Percentiles rank a stretch among this genome's conserved stretches.
Evolutionary conservation across 108 stramenopile genomes (phyloP).

Genomic region (Fragilaria radians): DNA sequence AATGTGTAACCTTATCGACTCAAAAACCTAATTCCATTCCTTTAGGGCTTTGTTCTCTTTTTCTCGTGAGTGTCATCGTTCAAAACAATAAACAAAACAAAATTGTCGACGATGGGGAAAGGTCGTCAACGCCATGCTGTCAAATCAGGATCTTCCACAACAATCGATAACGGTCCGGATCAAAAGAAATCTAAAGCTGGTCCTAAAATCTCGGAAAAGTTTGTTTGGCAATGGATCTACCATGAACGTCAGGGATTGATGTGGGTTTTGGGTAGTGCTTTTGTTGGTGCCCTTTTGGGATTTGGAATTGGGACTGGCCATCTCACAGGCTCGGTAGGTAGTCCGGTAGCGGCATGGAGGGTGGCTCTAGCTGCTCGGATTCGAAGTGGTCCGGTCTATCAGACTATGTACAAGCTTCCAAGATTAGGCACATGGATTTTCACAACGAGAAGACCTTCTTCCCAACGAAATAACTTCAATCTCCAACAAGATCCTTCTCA

Average conservation of each 20-base stretch:
- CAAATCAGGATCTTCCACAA: too few species aligned
- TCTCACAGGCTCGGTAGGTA: constrained; percentile 33
- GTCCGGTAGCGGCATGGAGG: constrained; percentile 35
- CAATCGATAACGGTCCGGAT: too few species aligned
- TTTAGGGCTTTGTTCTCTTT: too few species aligned
- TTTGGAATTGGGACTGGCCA: constrained; percentile 56
- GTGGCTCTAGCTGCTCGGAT: constrained; percentile 34
- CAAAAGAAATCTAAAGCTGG: too few species aligned
- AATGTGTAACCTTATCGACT: too few species aligned
- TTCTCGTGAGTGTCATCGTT: too few species aligned
- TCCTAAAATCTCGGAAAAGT: too few species aligned
- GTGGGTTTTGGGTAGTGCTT: constrained; percentile 45
- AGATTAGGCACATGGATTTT: too few species aligned
- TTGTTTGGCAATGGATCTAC: constrained; percentile 41
- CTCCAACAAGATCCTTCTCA: constrained; percentile 33
- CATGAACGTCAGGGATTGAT: constrained; percentile 45
- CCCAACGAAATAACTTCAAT: background rate
- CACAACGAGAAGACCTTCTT: constrained; percentile 1
- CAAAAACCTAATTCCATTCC: too few species aligned
- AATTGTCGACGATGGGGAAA: too few species aligned
- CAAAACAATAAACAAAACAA: too few species aligned
- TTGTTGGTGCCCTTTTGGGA: constrained; percentile 43
- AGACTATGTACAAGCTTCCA: constrained; percentile 13
- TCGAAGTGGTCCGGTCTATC: constrained; percentile 22
- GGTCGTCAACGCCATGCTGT: too few species aligned